phyloP scores from a whole-genome alignment of 2,329 filamentous ascomycete genomes.

The Arthroderma sp. region DNA sequence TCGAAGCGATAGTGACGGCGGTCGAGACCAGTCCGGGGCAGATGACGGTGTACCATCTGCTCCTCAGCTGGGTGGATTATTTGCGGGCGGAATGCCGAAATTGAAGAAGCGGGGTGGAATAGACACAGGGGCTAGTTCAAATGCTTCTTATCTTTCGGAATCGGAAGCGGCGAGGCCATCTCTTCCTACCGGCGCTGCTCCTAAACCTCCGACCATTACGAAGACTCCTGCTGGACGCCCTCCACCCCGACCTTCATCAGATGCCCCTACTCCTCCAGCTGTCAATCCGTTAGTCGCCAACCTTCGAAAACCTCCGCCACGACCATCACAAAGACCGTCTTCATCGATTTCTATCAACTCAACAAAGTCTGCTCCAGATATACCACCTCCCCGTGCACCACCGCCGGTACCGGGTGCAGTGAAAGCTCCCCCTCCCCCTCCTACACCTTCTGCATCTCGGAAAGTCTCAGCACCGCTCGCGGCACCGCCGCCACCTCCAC shows the following conservation, averaged over 20 bases:
- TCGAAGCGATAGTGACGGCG: conserved; percentile 72
- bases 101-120: conserved; percentile 76
- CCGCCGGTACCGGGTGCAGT: conserved; percentile 45
- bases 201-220: conserved; percentile 46
- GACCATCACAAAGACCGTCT: conserved; percentile 41
- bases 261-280: conserved; percentile 36
- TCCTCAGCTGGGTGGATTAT: conserved; percentile 75
- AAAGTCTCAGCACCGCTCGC: conserved; percentile 43
- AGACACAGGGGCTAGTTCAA: conserved; percentile 58
- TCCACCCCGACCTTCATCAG: conserved; percentile 35
- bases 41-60: conserved; percentile 43
- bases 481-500: conserved; percentile 31
- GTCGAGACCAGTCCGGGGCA: conserved; percentile 22
- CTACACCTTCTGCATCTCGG: conserved; percentile 29
- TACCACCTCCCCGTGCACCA: conserved; percentile 45
- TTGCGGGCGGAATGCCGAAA: conserved; percentile 92
- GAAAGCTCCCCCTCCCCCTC: conserved; percentile 44
- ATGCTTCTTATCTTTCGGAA: conserved; percentile 67
- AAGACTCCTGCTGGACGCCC: conserved; percentile 39
- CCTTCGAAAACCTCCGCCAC: conserved; percentile 44
- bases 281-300: conserved; percentile 42
- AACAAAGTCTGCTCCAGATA: conserved; percentile 33
- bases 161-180: conserved; percentile 49
- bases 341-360: conserved; percentile 48
- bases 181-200: conserved; percentile 40